These are phyloP conservation scores for Pichia deserticola DNA, from an alignment of 805 yeast species.

Conservation along the genomic window DNA sequence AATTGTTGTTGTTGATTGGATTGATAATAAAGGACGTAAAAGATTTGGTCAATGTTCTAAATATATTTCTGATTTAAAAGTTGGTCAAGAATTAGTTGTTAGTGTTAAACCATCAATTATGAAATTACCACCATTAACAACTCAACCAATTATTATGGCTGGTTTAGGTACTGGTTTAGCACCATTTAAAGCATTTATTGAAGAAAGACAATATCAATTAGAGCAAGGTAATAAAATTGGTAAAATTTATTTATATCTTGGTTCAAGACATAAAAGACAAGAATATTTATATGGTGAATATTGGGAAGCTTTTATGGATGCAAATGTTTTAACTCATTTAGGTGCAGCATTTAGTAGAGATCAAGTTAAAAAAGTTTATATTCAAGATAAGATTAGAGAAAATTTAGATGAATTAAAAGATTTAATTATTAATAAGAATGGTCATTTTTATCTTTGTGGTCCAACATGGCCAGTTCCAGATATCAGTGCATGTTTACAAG, in stretches of 20 bases:
- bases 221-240: slow-evolving; percentile 87
- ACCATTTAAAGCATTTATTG: slow-evolving; percentile 95
- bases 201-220: slow-evolving; percentile 90
- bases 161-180: slow-evolving; percentile 98
- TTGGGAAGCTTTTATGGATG: slow-evolving; percentile 94
- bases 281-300: slow-evolving; percentile 94
- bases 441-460: slow-evolving; percentile 94
- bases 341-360: slow-evolving; percentile 99
- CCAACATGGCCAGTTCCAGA: slow-evolving; percentile 99
- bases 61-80: slow-evolving; percentile 67
- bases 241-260: slow-evolving; percentile 77
- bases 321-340: slow-evolving; percentile 85
- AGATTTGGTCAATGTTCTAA: slow-evolving; percentile 94
- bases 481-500: slow-evolving; percentile 82
- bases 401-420: slow-evolving; percentile 63
- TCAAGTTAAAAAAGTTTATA: slow-evolving; percentile 89
- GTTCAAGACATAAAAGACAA: slow-evolving; percentile 92
- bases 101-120: slow-evolving; percentile 95
- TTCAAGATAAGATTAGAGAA: slow-evolving; percentile 88
- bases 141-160: slow-evolving; percentile 91
- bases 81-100: slow-evolving; percentile 85
- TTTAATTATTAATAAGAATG: slow-evolving; percentile 70
- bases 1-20: slow-evolving; percentile 95
- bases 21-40: slow-evolving; percentile 73
- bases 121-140: slow-evolving; percentile 85